phyloP scores from a whole-genome alignment of 257 asterid genomes.

The Eucommia ulmoides region DNA sequence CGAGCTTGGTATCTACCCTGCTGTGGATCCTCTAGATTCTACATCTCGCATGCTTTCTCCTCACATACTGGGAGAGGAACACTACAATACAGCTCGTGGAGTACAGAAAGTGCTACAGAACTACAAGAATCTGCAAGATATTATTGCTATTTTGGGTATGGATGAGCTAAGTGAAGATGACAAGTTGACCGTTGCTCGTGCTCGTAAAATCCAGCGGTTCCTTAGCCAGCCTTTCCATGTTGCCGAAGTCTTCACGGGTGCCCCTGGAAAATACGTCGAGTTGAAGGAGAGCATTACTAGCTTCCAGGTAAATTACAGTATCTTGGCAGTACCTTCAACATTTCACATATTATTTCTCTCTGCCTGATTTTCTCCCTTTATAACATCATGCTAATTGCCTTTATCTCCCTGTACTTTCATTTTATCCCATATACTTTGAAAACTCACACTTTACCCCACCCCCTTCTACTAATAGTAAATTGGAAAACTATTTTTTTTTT shows the following conservation, averaged over 20 bases:
- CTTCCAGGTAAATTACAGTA: slow-evolving; percentile 12
- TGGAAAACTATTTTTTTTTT: too few species aligned
- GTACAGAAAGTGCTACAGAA: slow-evolving; percentile 6
- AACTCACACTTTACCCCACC: too few species aligned
- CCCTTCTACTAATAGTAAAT: too few species aligned
- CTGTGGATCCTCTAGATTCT: slow-evolving; percentile 14
- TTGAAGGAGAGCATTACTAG: slow-evolving; percentile 15
- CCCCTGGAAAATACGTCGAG: slow-evolving; percentile 14
- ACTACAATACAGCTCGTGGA: slow-evolving; percentile 20
- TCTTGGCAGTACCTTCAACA: neutral
- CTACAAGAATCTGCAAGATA: slow-evolving; percentile 1
- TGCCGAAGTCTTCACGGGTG: slow-evolving; percentile 25
- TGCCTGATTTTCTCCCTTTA: neutral
- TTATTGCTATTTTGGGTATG: slow-evolving; percentile 2
- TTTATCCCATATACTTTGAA: too few species aligned
- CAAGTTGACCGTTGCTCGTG: slow-evolving; percentile 21
- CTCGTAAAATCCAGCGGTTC: slow-evolving; percentile 20
- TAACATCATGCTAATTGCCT: too few species aligned
- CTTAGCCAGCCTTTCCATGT: slow-evolving; percentile 9
- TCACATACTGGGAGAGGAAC: slow-evolving; percentile 13
- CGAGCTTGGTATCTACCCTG: slow-evolving; percentile 2
- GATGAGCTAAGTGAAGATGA: slow-evolving; percentile 16
- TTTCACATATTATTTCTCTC: too few species aligned
- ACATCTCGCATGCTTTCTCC: slow-evolving; percentile 24
- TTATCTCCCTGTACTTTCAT: too few species aligned